These are phyloP conservation scores for Chlamydomonas incerta DNA, from an alignment of 139 green algal species.

Conservation along the genomic window DNA sequence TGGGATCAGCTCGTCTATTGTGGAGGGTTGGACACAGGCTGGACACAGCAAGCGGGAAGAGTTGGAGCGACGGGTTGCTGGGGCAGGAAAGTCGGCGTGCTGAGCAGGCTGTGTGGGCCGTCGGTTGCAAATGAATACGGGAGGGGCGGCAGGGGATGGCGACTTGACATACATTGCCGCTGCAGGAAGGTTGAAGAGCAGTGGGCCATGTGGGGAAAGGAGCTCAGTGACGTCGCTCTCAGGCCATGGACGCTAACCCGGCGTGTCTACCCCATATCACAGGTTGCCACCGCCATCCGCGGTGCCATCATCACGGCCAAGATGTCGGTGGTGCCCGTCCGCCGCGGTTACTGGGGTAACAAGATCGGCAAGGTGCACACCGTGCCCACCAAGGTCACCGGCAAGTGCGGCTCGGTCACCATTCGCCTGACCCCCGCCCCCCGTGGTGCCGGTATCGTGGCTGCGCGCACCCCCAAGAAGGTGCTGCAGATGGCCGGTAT, in stretches of 20 bases:
- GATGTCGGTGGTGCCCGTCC: conserved; percentile 94
- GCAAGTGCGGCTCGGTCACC: conserved; percentile 96
- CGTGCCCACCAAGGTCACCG: conserved; percentile 91
- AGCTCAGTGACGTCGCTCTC: too few relatives aligned
- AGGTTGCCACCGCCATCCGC: conserved; percentile 97
- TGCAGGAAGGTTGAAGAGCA: too few relatives aligned
- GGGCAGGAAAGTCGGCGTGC: too few relatives aligned
- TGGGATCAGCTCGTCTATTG: too few relatives aligned
- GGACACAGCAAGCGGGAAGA: too few relatives aligned
- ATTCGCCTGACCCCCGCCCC: conserved; percentile 98
- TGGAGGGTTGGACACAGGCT: too few relatives aligned
- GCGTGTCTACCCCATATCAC: neutral
- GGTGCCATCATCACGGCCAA: conserved; percentile 99
- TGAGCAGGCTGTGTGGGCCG: too few relatives aligned
- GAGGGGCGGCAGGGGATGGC: too few relatives aligned
- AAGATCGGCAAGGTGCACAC: conserved; percentile 94
- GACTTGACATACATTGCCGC: too few relatives aligned
- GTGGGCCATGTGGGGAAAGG: too few relatives aligned
- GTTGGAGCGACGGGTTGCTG: too few relatives aligned
- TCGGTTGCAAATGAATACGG: too few relatives aligned
- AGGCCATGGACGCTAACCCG: neutral
- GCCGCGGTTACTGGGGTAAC: conserved; percentile 99
- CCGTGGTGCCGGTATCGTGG: conserved; percentile 97
- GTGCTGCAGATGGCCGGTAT: conserved; percentile 99
- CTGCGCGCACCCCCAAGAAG: conserved; percentile 98